phyloP scores from a whole-genome alignment of 2,329 filamentous ascomycete genomes.

The Fusarium xyrophilum region DNA sequence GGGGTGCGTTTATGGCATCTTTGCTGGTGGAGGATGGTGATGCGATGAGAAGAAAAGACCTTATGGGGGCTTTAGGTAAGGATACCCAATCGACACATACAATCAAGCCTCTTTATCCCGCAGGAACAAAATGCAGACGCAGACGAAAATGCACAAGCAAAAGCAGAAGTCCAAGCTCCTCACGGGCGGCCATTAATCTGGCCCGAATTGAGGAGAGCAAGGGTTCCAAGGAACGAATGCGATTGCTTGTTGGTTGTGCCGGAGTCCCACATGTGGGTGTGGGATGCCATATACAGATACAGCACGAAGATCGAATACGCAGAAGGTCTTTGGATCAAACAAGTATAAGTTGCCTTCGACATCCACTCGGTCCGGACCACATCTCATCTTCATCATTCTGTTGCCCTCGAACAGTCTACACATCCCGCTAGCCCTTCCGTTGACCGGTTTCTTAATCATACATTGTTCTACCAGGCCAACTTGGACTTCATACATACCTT shows the following conservation, averaged over 20 bases:
- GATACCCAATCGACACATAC: conserved; percentile 51
- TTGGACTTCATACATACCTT: not conserved
- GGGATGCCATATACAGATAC: conserved; percentile 41
- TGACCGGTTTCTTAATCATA: not conserved
- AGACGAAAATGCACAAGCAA: conserved; percentile 12
- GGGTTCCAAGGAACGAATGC: conserved; percentile 25
- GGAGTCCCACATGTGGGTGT: conserved; percentile 44
- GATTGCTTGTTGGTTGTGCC: conserved; percentile 43
- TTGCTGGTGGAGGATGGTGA: conserved; percentile 36
- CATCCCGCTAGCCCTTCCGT: not conserved
- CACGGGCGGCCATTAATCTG: conserved; percentile 31
- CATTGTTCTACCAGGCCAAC: not conserved
- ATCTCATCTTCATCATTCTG: conserved; percentile 22
- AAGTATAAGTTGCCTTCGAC: conserved; percentile 51
- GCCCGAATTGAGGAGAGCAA: conserved; percentile 22
- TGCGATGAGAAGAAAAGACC: conserved; percentile 37
- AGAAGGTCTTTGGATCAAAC: conserved; percentile 27
- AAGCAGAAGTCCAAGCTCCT: conserved; percentile 38
- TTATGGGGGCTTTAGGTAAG: conserved; percentile 49
- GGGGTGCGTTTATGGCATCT: conserved; percentile 20
- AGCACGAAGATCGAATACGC: conserved; percentile 31
- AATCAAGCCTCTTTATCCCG: conserved; percentile 47
- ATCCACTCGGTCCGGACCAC: conserved; percentile 37
- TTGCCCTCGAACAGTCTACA: not conserved
- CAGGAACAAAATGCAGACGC: conserved; percentile 38